Evolutionary conservation across 129 eudicot species (phyloP).

Genomic region (carrot (Daucus carota)): DNA sequence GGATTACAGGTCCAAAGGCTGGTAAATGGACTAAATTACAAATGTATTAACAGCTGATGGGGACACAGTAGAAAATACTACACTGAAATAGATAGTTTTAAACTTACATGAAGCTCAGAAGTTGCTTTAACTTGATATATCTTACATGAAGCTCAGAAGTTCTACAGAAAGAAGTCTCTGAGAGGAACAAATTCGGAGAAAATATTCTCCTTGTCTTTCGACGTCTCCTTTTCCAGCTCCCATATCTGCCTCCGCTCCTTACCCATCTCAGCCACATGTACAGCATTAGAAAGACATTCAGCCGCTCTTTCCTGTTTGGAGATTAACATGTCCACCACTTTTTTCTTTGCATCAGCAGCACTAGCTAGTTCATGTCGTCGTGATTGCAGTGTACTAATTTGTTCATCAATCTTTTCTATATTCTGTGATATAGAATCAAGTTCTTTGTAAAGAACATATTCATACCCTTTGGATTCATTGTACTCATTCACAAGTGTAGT

Average conservation of each 20-base stretch:
- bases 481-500: conserved; percentile 7
- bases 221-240: conserved; percentile 16
- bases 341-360: conserved; percentile 1
- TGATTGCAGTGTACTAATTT: conserved; percentile 13
- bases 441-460: conserved; percentile 9
- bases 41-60: background rate
- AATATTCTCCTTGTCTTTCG: conserved; percentile 7
- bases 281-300: conserved; percentile 14
- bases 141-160: background rate
- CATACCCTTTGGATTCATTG: background rate
- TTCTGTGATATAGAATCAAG: background rate
- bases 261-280: conserved; percentile 13
- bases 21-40: no score
- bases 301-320: conserved; percentile 1
- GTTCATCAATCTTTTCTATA: conserved; percentile 9
- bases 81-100: background rate
- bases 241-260: conserved; percentile 3
- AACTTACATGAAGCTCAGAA: no score
- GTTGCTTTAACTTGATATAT: background rate
- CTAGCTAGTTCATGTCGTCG: background rate
- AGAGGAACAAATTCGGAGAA: conserved; percentile 21
- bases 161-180: conserved; percentile 18
- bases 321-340: background rate
- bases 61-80: background rate
- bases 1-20: no score